A percentile compares a stretch with the other conserved stretches of the same genome.
These are phyloP conservation scores for Pestalotiopsis fici DNA, from an alignment of 2,329 filamentous ascomycete genomes.

Conservation along the genomic window DNA sequence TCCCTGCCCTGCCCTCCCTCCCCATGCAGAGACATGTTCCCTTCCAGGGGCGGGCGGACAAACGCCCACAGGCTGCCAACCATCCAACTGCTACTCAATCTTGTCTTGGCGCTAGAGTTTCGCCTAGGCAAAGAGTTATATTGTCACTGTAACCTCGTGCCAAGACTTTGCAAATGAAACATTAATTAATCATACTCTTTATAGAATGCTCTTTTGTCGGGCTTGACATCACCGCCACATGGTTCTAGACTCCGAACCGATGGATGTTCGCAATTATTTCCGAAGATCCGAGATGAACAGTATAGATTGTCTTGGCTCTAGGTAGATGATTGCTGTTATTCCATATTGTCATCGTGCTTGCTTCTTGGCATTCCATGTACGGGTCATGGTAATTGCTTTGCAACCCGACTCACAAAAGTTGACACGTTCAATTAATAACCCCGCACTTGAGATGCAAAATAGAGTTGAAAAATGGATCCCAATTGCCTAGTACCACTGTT, in stretches of 20 bases:
- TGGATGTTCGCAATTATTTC: not conserved
- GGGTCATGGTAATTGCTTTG: too few relatives aligned
- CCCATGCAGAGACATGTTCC: too few relatives aligned
- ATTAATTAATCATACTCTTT: not conserved
- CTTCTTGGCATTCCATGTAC: too few relatives aligned
- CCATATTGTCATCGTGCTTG: too few relatives aligned
- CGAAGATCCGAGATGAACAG: not conserved
- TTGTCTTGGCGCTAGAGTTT: not conserved
- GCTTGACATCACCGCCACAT: not conserved
- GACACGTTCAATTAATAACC: too few relatives aligned
- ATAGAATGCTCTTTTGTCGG: not conserved
- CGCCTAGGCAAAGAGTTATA: not conserved
- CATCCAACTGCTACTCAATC: too few relatives aligned
- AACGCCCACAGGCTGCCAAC: too few relatives aligned
- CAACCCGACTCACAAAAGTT: too few relatives aligned
- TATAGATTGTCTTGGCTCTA: not conserved
- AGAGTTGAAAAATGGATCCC: too few relatives aligned
- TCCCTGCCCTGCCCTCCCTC: not conserved
- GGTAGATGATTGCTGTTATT: too few relatives aligned
- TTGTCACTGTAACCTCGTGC: not conserved
- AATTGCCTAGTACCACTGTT: not conserved
- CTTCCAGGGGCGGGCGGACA: too few relatives aligned
- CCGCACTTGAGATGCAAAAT: too few relatives aligned
- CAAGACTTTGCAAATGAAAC: not conserved
- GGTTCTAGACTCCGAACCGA: not conserved